Percentiles rank a stretch among this genome's conserved stretches.
These are phyloP conservation scores for Penicillium brevicompactum DNA, from an alignment of 2,329 filamentous ascomycete genomes.

Conservation along the genomic window DNA sequence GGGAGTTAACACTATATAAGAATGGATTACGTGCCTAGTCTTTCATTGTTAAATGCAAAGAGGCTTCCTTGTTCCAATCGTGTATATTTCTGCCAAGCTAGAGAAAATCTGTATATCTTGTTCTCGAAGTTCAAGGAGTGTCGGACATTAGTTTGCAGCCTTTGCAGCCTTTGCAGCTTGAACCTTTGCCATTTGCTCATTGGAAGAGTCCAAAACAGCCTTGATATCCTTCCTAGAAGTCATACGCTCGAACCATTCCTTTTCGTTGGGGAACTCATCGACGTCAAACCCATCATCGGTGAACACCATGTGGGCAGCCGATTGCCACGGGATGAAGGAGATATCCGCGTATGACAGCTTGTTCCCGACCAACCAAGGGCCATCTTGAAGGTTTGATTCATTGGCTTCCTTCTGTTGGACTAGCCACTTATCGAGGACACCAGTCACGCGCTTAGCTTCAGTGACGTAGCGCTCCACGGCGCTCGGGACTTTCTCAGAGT, in stretches of 20 bases:
- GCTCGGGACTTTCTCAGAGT: slow-evolving; percentile 43
- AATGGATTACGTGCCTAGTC: no score
- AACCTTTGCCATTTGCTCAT: slow-evolving; percentile 1
- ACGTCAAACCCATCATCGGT: slow-evolving; percentile 6
- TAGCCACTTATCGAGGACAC: slow-evolving; percentile 46
- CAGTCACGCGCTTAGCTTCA: slow-evolving; percentile 46
- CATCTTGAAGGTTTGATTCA: background rate
- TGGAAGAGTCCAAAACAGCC: background rate
- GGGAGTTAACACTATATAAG: no score
- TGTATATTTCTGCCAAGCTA: no score
- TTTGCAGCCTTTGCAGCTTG: background rate
- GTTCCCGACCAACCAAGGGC: slow-evolving; percentile 44
- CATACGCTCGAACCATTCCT: slow-evolving; percentile 21
- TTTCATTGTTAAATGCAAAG: no score
- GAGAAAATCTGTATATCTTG: background rate
- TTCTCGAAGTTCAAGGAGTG: background rate
- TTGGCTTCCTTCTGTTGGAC: slow-evolving; percentile 22
- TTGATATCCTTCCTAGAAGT: slow-evolving; percentile 7
- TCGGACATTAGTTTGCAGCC: background rate
- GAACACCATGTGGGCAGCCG: background rate
- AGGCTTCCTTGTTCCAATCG: no score
- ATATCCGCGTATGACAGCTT: slow-evolving; percentile 47
- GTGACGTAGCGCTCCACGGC: slow-evolving; percentile 47
- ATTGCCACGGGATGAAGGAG: slow-evolving; percentile 40
- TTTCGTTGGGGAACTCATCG: slow-evolving; percentile 9